A percentile compares a stretch with the other conserved stretches of the same genome.
Conservation (phyloP, 1,284 basidiomycete species). For the Irpex sp. region DNA sequence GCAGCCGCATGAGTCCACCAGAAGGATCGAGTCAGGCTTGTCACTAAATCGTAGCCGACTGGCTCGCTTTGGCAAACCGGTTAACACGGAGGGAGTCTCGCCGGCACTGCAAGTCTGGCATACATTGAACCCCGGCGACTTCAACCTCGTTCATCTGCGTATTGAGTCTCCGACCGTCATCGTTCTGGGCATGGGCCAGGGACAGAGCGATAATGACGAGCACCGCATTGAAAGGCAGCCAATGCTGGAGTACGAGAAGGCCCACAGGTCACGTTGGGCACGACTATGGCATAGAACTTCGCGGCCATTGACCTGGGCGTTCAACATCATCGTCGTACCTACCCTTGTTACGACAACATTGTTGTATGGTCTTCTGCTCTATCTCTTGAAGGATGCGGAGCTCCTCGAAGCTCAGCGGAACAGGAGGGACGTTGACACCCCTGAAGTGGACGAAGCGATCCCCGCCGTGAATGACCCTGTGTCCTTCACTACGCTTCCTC, state of each 20-base stretch:
- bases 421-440: slow-evolving; percentile 38
- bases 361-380: slow-evolving; percentile 81
- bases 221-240: slow-evolving; percentile 13
- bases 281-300: slow-evolving; percentile 46
- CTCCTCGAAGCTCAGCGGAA: slow-evolving; percentile 83
- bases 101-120: slow-evolving; percentile 77
- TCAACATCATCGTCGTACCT: slow-evolving; percentile 84
- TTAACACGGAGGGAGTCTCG: slow-evolving; percentile 28
- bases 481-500: slow-evolving; percentile 69
- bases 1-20: slow-evolving; percentile 36
- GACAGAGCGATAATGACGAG: slow-evolving; percentile 14
- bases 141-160: slow-evolving; percentile 72
- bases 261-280: slow-evolving; percentile 38
- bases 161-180: slow-evolving; percentile 80
- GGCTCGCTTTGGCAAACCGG: slow-evolving; percentile 29
- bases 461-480: slow-evolving; percentile 42
- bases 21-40: slow-evolving; percentile 24
- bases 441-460: slow-evolving; percentile 29
- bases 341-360: slow-evolving; percentile 75
- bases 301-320: slow-evolving; percentile 63
- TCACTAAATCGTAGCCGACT: slow-evolving; percentile 33
- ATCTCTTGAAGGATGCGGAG: slow-evolving; percentile 90
- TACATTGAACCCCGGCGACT: slow-evolving; percentile 71
- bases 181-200: slow-evolving; percentile 49
- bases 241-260: slow-evolving; percentile 22